A percentile compares a stretch with the other conserved stretches of the same genome.
Evolutionary conservation across 192 early-diverging fungal species (phyloP).

Genomic region (Chytriomyces sp.): DNA sequence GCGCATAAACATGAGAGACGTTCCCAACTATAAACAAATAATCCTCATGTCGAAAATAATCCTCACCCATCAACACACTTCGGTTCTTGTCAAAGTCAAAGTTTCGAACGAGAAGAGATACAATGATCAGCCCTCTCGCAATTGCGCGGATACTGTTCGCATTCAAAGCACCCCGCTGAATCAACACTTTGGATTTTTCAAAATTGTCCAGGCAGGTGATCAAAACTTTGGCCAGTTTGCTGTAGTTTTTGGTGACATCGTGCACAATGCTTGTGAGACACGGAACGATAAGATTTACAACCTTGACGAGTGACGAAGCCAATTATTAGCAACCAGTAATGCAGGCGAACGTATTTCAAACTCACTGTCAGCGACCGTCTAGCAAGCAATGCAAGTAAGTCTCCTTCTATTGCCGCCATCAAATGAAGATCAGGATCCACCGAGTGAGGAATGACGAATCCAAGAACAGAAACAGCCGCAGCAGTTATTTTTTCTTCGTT

Average conservation of each 20-base stretch:
- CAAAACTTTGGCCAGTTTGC: conserved; percentile 42
- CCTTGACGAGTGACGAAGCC: conserved; percentile 29
- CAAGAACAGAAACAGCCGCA: conserved; percentile 49
- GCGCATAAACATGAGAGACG: not conserved
- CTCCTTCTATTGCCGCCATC: conserved; percentile 61
- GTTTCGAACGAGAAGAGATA: conserved; percentile 72
- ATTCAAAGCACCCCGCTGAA: conserved; percentile 13
- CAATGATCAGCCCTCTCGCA: conserved; percentile 73
- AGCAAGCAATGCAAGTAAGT: conserved; percentile 63
- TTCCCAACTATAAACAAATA: not conserved
- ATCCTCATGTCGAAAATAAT: not conserved
- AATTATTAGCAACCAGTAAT: not conserved
- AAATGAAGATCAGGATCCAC: conserved; percentile 61
- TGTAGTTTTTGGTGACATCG: conserved; percentile 44
- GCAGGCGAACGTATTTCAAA: not conserved
- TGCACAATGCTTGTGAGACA: conserved; percentile 75
- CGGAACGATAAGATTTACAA: conserved; percentile 70
- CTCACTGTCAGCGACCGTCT: conserved; percentile 55
- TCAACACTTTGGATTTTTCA: conserved; percentile 22
- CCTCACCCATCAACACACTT: conserved; percentile 21
- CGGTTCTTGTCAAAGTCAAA: conserved; percentile 77
- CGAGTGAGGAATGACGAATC: conserved; percentile 56
- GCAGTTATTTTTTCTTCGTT: conserved; percentile 29
- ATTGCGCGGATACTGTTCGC: conserved; percentile 28
- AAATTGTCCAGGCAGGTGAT: conserved; percentile 35